Base-by-base conservation (phyloP, 2,329 filamentous ascomycete genomes). In the Phialemoniopsis sp. region DNA sequence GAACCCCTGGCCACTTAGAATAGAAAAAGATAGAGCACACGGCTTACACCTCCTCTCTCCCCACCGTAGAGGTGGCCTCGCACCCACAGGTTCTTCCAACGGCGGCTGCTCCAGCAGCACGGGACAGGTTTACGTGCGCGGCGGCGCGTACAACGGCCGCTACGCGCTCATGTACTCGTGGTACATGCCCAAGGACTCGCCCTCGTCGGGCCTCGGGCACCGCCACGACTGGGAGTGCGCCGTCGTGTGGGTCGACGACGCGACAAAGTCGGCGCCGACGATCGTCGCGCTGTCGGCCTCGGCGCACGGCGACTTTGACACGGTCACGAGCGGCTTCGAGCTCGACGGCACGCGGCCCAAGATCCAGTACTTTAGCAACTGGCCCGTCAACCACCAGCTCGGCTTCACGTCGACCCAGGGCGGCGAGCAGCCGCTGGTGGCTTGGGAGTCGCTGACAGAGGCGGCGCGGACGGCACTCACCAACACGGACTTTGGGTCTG, bases 121-220 rank as follows among this genome's bases (percentile, higher is more conserved):
- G 10, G 47, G 41, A 39, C 60, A 66, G 45, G 57, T 57, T 2
- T 66, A 66, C 39, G 57, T 51, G 13, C 52, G 62, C n/a, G 54
- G 51, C 18, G 44, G 41, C 3, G 38, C 38, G 21, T 40, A 51
- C 34, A 51, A 55, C 13, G 51, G 44, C 18, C 42, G 46, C 13
- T 54, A 53, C 29, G 59, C 47, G 34, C 59, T 66, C 49, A 64
- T 66, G 60, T 66, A 64, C 43, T 46, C 60, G 10, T 66, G 63
- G 64, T 69, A 68, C 49, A 57, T 64, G 48, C 65, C 66, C 36
- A 69, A 70, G 50, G 65, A 70, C 42, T 52, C 60, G 44, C 61
- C 63, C n/a, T 44, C 44, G 21, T 34, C 41, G 2, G 58, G 54
- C 0, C 44, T 47, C 32, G 50, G 51, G 8, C 61, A 66, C 43